Evolutionary conservation across 805 yeast genomes (phyloP), one percentile per base, ranked within the genome.

Genomic region (Debaryomyces tyrocola): DNA sequence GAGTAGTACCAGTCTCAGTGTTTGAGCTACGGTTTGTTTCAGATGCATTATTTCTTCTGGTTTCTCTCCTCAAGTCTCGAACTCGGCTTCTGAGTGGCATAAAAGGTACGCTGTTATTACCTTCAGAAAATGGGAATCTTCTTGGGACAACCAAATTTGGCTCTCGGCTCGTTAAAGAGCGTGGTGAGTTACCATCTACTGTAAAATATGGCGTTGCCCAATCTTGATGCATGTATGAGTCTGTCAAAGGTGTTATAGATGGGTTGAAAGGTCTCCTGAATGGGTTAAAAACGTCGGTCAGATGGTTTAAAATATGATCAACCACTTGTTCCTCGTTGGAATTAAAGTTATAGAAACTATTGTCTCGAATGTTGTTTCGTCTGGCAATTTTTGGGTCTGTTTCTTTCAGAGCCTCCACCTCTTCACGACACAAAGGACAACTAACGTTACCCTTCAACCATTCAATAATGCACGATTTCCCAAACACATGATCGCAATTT

Each of bases 381-480:
- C 52, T 51, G 35, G 49, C 54, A 24, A 40, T 28, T 24, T 47
- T 49, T 1, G 57, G 50, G 38, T 61, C 63, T 33, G 44, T 50
- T 15, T 53, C 55, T n/a, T 41, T 52, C 14, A 50, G 46, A 9
- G 61, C 62, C 38, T 65, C 67, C 17, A 68, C 69, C 50, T 69
- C 70, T 39, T 62, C 64, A 2, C 78, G 58, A 43, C 78, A 73
- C 41, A 73, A 56, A 2, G 77, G 77, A 47, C 77, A 73, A 46
- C 68, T 70, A 2, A 67, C 70, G 46, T 66, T 63, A 31, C 57
- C 56, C 44, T 63, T 69, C 39, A 73, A 57, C 77, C 77, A 73
- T 37, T 70, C 74, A 2, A 69, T 56, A 21, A 73, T 60, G 54
- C 77, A 73, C 7, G 69, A 51, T 49, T 64, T 63, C 12, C 77